phyloP scores from a whole-genome alignment of 1,284 basidiomycete species.

The Moesziomyces parantarcticus region DNA sequence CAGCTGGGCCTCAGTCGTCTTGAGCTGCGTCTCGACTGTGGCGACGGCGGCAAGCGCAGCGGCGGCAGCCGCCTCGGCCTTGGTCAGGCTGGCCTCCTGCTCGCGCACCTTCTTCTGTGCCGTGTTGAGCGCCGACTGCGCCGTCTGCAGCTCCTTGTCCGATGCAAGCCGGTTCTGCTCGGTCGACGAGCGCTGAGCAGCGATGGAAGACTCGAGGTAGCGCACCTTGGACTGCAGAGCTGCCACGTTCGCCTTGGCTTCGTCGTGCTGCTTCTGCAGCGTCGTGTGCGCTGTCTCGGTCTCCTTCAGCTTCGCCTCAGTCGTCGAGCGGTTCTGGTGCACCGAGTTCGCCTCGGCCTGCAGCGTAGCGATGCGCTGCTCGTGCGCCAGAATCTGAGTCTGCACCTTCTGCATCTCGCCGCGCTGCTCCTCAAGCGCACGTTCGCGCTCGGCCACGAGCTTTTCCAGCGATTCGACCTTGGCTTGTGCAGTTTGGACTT shows the following conservation, averaged over 20 bases:
- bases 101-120: conserved; percentile 46
- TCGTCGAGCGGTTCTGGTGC: conserved; percentile 15
- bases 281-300: conserved; percentile 19
- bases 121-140: conserved; percentile 47
- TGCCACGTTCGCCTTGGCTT: conserved; percentile 36
- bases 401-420: conserved; percentile 15
- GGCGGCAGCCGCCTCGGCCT: conserved; percentile 43
- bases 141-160: conserved; percentile 51
- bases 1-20: conserved; percentile 12
- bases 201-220: conserved; percentile 46
- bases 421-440: conserved; percentile 18
- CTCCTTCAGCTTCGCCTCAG: conserved; percentile 29
- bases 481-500: conserved; percentile 15
- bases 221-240: conserved; percentile 47
- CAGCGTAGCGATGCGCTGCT: conserved; percentile 14
- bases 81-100: conserved; percentile 37
- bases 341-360: neutral
- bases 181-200: conserved; percentile 44
- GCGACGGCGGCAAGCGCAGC: conserved; percentile 39
- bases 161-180: conserved; percentile 45
- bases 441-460: conserved; percentile 30
- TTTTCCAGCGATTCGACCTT: conserved; percentile 10
- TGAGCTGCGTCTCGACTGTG: conserved; percentile 26
- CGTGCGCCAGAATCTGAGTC: conserved; percentile 10
- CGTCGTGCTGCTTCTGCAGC: conserved; percentile 44